Percentiles rank a stretch among this genome's conserved stretches.
Evolutionary conservation across 2,329 filamentous ascomycete species (phyloP).

Genomic region (Colletotrichum graminicola): DNA sequence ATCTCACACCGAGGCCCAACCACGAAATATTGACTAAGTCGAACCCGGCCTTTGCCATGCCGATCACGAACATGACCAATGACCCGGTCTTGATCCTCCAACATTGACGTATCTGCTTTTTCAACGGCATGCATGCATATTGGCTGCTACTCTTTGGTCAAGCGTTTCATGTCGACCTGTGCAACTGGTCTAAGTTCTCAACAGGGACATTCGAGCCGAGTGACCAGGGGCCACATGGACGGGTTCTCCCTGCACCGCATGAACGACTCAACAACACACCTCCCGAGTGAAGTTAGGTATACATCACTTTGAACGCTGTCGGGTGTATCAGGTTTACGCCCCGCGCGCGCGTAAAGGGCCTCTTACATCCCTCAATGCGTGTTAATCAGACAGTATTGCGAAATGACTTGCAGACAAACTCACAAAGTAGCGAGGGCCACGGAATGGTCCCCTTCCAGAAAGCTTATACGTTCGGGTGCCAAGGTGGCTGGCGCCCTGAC

Average conservation of each 20-base stretch:
- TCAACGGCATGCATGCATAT: neutral
- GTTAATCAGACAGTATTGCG: neutral
- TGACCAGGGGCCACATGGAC: neutral
- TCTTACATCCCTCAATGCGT: conserved; percentile 1
- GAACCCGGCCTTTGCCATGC: conserved; percentile 23
- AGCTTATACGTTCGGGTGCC: conserved; percentile 18
- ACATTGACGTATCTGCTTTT: neutral
- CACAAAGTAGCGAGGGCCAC: conserved; percentile 7
- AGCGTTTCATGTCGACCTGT: neutral
- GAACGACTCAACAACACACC: conserved; percentile 4
- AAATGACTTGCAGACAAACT: neutral
- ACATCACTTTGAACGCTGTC: neutral
- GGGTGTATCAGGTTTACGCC: neutral
- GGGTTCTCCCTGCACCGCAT: conserved; percentile 14
- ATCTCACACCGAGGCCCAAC: conserved; percentile 37
- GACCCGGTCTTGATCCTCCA: conserved; percentile 1
- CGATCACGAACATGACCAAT: conserved; percentile 33
- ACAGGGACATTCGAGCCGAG: neutral
- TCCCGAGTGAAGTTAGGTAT: neutral
- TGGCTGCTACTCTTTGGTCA: neutral
- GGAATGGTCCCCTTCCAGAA: conserved; percentile 10
- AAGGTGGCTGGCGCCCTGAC: neutral
- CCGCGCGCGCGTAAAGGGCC: neutral
- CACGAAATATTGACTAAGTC: conserved; percentile 28
- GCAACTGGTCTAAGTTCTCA: neutral